These are phyloP conservation scores for Yarrowia porcina DNA, from an alignment of 805 yeast genomes.

Conservation along the genomic window DNA sequence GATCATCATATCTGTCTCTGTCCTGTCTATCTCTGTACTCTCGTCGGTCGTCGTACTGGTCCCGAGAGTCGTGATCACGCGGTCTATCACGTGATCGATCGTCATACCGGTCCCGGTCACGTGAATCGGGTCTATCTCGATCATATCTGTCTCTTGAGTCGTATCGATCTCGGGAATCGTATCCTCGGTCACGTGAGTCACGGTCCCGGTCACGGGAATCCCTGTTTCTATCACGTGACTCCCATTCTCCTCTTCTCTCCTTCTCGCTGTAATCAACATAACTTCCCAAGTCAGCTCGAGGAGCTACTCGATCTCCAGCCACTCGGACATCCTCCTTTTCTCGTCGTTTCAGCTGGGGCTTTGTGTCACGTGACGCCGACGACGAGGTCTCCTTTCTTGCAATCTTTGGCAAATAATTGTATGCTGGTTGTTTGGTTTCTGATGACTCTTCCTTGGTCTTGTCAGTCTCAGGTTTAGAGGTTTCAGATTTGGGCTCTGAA, in stretches of 20 bases:
- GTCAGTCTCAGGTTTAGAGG: neutral
- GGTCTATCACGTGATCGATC: neutral
- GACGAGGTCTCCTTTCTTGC: neutral
- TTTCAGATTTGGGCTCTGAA: neutral
- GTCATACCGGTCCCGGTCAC: neutral
- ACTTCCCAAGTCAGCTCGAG: neutral
- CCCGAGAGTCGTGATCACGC: neutral
- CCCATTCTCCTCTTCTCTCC: neutral
- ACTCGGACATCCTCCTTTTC: conserved; percentile 7
- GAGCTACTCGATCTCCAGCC: neutral
- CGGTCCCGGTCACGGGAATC: neutral
- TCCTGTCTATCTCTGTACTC: neutral
- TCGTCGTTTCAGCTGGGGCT: conserved; percentile 16
- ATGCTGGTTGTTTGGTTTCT: conserved; percentile 1
- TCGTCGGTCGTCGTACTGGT: neutral
- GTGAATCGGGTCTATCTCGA: neutral
- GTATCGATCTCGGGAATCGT: neutral
- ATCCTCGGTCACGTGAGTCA: neutral
- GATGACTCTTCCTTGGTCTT: neutral
- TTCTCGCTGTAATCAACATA: conserved; percentile 8
- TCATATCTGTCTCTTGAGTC: neutral
- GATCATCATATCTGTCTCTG: neutral
- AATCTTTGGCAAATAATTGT: conserved; percentile 14
- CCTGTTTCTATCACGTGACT: neutral
- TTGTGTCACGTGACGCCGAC: neutral